Evolutionary conservation across 805 yeast genomes (phyloP), one percentile per base, ranked within the genome.

Genomic region (Saturnispora mendoncae): DNA sequence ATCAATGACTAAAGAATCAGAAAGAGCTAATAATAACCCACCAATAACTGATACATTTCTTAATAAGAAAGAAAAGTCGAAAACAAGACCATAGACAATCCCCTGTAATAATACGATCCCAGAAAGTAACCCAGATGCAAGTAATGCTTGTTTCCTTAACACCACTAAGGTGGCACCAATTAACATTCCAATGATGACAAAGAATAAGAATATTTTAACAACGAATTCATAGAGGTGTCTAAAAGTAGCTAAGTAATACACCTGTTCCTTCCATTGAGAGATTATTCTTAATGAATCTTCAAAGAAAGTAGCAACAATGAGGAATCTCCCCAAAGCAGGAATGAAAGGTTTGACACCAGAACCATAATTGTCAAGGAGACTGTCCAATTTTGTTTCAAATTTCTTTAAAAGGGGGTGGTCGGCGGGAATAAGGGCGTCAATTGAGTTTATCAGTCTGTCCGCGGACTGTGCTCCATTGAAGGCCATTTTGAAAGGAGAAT

Each of bases 11-110:
- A 88, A 71, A 7, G 90, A 78, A 59, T 90, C 97, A 42, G 90
- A 77, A 45, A 86, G 75, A 6, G 90, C 95, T 54, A 90, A 75
- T 51, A 90, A 66, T 48, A 90, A 71, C 6, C 97, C 97, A 35
- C 98, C 98, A 50, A 86, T 80, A 38, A 90, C 90, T 18, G 94
- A 81, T 50, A 88, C 68, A 59, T 86, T 87, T 66, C 97, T 78
- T 55, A 86, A 71, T 53, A 92, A 76, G 64, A 88, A 90, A 44
- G 76, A 75, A 24, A 81, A 69, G 53, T 88, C 95, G 52, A 81
- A 77, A 49, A 85, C 74, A 48, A 88, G 69, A 4, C 97, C 97
- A 57, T 90, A 90, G 46, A 83, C 83, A 12, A 88, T 50, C 5
- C 95, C 96, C 66, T 90, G 98, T 34, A 78, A 60, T 13, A 85